These are phyloP conservation scores for Cyberlindnera nakhonratchasimensis DNA, from an alignment of 805 yeast species.

Conservation along the genomic window DNA sequence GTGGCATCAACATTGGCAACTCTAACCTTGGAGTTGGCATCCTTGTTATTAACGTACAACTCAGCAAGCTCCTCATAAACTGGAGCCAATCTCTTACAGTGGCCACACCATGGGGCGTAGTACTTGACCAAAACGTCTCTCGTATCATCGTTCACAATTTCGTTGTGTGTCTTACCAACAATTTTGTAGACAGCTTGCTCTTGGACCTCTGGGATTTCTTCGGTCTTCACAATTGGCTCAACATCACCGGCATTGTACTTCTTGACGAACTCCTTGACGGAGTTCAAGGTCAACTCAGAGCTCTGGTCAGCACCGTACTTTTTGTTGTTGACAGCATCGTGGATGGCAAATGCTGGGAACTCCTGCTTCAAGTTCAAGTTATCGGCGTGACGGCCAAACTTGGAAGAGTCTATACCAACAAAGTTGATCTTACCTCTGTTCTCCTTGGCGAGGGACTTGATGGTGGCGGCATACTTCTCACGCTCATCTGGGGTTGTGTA, in stretches of 20 bases:
- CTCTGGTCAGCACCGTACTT: slow-evolving; percentile 78
- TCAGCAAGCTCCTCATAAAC: slow-evolving; percentile 82
- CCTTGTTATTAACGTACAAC: slow-evolving; percentile 50
- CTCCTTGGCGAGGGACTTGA: slow-evolving; percentile 65
- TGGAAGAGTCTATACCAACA: slow-evolving; percentile 81
- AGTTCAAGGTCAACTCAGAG: slow-evolving; percentile 44
- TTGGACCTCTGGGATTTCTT: slow-evolving; percentile 81
- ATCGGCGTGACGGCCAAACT: slow-evolving; percentile 83
- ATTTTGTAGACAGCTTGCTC: slow-evolving; percentile 69
- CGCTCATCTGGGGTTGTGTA: slow-evolving; percentile 68
- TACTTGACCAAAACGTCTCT: slow-evolving; percentile 84
- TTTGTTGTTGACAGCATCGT: slow-evolving; percentile 60
- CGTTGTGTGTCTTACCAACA: slow-evolving; percentile 82
- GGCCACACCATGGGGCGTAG: slow-evolving; percentile 98
- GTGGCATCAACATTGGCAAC: slow-evolving; percentile 91
- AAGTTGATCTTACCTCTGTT: slow-evolving; percentile 79
- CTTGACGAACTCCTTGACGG: slow-evolving; percentile 59
- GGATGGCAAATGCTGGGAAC: slow-evolving; percentile 89
- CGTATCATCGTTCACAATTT: slow-evolving; percentile 49
- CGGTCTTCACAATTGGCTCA: slow-evolving; percentile 75
- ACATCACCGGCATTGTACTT: slow-evolving; percentile 62
- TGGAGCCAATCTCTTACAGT: slow-evolving; percentile 90
- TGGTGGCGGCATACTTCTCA: slow-evolving; percentile 46
- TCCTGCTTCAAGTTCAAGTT: slow-evolving; percentile 78
- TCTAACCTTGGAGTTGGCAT: slow-evolving; percentile 50